These are phyloP conservation scores for Elsinoe necatrix DNA, from an alignment of 2,329 filamentous ascomycete genomes.

Conservation along the genomic window DNA sequence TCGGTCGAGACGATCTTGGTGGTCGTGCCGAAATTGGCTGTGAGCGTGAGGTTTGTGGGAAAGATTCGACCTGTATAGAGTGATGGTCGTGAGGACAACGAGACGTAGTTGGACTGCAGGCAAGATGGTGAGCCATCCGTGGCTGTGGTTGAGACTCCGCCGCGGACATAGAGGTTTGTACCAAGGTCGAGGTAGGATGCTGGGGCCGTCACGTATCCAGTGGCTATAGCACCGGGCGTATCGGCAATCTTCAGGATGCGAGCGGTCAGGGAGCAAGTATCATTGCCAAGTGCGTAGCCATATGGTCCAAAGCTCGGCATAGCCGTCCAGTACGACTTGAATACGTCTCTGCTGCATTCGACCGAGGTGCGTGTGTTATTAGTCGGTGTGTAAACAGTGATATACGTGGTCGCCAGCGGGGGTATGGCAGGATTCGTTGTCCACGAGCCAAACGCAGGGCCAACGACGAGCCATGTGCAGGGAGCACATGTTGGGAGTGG, in stretches of 20 bases:
- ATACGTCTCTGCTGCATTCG: slow-evolving; percentile 7
- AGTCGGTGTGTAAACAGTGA: not conserved
- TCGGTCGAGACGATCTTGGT: not conserved
- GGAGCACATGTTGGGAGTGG: not conserved
- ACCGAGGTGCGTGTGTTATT: not conserved
- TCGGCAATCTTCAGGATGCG: slow-evolving; percentile 9
- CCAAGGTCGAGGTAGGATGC: not conserved
- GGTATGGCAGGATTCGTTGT: not conserved
- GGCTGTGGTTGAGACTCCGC: not conserved
- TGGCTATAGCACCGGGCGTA: not conserved
- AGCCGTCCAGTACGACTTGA: slow-evolving; percentile 8
- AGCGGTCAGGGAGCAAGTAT: not conserved
- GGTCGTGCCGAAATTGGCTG: not conserved
- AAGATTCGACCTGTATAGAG: slow-evolving; percentile 1
- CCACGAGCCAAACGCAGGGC: not conserved
- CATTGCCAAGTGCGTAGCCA: slow-evolving; percentile 3
- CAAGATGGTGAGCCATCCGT: not conserved
- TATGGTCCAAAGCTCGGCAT: not conserved
- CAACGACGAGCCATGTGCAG: slow-evolving; percentile 10
- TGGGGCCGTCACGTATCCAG: not conserved
- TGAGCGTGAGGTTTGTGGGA: slow-evolving; percentile 2
- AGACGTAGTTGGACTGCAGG: not conserved
- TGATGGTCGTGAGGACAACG: not conserved
- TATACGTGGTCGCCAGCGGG: not conserved
- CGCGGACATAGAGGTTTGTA: not conserved